Conservation (phyloP, 805 yeast species). For the Cyberlindnera veronae region DNA sequence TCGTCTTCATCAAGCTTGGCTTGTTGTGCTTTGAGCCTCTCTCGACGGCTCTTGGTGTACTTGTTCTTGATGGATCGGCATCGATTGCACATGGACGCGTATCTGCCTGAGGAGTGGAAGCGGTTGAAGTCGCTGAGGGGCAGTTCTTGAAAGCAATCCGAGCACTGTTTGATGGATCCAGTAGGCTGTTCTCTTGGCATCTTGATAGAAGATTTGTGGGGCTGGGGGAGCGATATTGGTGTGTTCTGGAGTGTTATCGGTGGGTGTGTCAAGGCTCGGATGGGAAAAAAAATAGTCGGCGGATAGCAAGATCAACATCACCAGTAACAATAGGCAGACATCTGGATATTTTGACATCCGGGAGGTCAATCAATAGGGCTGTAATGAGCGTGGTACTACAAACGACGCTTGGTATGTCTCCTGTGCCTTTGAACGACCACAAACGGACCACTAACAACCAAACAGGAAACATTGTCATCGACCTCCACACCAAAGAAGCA, state of each 20-base stretch:
- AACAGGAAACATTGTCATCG: constrained; percentile 51
- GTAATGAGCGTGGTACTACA: too few species aligned
- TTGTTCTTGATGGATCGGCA: constrained; percentile 7
- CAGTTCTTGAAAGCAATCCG: constrained; percentile 2
- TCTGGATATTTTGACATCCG: too few species aligned
- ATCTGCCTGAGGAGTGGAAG: constrained; percentile 5
- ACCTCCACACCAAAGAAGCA: constrained; percentile 35
- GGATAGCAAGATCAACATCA: too few species aligned
- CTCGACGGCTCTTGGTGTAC: not conserved
- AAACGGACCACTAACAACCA: too few species aligned
- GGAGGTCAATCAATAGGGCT: too few species aligned
- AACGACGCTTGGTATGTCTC: too few species aligned
- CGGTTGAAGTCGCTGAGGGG: constrained; percentile 2
- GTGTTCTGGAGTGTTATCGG: too few species aligned
- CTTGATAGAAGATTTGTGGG: not conserved
- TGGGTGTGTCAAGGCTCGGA: too few species aligned
- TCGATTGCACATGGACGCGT: constrained; percentile 7
- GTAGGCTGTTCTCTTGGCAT: not conserved
- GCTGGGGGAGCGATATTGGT: too few species aligned
- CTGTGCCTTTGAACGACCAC: too few species aligned
- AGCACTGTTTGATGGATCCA: constrained; percentile 1
- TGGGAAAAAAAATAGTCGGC: too few species aligned
- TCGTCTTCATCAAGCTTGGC: not conserved
- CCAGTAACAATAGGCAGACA: too few species aligned
- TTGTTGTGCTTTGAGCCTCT: not conserved